phyloP scores from a whole-genome alignment of 2,329 filamentous ascomycete species.

The Aspergillus bombycis region DNA sequence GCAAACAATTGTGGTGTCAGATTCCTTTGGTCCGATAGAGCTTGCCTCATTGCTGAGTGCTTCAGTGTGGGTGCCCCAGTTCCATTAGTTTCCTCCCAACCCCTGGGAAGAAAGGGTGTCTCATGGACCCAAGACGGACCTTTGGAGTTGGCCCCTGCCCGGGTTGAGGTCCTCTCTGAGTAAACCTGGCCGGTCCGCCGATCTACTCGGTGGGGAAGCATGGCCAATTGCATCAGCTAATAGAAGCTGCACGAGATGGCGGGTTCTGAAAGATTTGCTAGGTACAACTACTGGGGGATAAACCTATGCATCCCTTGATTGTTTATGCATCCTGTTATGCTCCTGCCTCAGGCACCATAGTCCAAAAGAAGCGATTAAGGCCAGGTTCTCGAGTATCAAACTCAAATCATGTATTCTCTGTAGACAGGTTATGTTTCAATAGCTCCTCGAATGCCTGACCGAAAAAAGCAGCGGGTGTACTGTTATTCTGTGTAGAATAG shows the following conservation, averaged over 20 bases:
- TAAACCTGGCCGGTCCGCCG: conserved; percentile 21
- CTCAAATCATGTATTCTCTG: background rate
- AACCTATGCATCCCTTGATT: background rate
- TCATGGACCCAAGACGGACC: conserved; percentile 44
- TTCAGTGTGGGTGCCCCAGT: conserved; percentile 39
- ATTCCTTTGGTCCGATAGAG: conserved; percentile 41
- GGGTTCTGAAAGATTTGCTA: background rate
- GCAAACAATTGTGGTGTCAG: conserved; percentile 40
- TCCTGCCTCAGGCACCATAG: background rate
- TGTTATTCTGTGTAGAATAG: background rate
- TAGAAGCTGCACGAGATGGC: background rate
- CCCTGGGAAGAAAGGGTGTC: conserved; percentile 36
- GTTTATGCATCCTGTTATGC: background rate
- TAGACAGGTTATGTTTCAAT: background rate
- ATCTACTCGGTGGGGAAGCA: conserved; percentile 8
- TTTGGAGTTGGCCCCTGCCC: conserved; percentile 13
- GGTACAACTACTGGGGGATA: too few relatives aligned
- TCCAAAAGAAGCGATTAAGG: background rate
- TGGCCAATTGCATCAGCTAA: background rate
- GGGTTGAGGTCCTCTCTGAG: conserved; percentile 10
- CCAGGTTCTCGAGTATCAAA: background rate
- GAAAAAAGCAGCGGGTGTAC: background rate
- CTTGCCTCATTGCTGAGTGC: conserved; percentile 35
- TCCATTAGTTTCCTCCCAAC: conserved; percentile 28
- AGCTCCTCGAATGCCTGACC: background rate